Conservation (phyloP, 331 rosid species). For the Telfairia occidentalis region DNA sequence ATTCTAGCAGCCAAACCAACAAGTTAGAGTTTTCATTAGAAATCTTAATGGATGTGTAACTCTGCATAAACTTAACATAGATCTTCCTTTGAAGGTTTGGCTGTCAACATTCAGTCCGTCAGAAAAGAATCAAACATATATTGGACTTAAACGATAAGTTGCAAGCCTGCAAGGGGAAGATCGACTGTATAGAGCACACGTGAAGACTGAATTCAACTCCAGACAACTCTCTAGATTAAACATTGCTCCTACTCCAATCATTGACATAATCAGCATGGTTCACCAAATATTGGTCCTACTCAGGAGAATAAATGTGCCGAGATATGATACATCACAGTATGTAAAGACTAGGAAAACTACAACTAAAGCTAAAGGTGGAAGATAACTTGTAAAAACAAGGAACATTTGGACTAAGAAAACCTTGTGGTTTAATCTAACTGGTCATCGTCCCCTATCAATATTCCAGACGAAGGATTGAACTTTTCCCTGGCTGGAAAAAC, state of each 20-base stretch:
- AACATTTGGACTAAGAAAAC: not conserved
- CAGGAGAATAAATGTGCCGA: not conserved
- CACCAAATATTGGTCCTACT: not conserved
- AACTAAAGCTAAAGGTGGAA: not conserved
- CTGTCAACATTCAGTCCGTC: not conserved
- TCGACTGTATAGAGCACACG: not conserved
- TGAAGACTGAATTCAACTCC: not conserved
- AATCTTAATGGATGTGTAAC: not conserved
- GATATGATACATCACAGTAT: not conserved
- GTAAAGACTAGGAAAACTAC: not conserved
- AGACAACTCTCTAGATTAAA: not conserved
- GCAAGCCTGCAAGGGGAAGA: not conserved
- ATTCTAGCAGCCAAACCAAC: not conserved
- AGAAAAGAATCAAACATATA: not conserved
- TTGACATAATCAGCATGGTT: not conserved
- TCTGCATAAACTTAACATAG: not conserved
- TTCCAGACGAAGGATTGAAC: constrained; percentile 47
- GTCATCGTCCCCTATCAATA: constrained; percentile 31
- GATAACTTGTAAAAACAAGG: not conserved
- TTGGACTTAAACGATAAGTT: not conserved
- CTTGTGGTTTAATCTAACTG: constrained; percentile 22
- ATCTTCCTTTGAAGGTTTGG: not conserved
- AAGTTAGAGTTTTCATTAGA: not conserved
- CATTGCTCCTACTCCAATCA: not conserved
- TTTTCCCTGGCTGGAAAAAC: constrained; percentile 41